phyloP scores from a whole-genome alignment of 75 land plant species.

The Sequoiadendron giganteum region DNA sequence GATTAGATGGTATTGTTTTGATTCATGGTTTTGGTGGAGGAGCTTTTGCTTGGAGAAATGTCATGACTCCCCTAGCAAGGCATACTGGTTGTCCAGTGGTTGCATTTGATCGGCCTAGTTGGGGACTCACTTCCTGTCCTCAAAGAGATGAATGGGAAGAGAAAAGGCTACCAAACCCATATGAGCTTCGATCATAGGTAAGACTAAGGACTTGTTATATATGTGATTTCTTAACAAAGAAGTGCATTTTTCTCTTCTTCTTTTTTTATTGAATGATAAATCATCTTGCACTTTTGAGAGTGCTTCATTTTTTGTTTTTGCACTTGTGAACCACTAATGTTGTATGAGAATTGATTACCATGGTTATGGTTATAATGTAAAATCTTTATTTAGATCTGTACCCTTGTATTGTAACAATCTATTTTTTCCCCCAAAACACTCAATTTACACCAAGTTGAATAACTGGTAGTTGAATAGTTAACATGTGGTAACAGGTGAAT shows the following conservation, averaged over 20 bases:
- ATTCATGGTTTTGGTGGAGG: slow-evolving; percentile 97
- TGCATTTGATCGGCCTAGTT: slow-evolving; percentile 94
- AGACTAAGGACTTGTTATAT: not conserved
- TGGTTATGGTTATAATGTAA: not conserved
- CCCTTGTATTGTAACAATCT: not conserved
- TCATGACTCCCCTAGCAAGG: slow-evolving; percentile 63
- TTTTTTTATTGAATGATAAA: not conserved
- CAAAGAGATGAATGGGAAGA: slow-evolving; percentile 74
- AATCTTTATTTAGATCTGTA: not conserved
- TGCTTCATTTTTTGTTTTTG: not conserved
- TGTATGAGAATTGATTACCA: not conserved
- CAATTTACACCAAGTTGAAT: not conserved
- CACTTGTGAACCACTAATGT: not conserved
- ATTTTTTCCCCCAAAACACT: not conserved
- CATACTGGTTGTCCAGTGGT: slow-evolving; percentile 66
- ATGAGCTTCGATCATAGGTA: slow-evolving; percentile 86
- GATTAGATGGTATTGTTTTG: slow-evolving; percentile 59
- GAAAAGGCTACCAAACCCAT: slow-evolving; percentile 72
- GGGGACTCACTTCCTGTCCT: slow-evolving; percentile 90
- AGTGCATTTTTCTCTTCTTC: not conserved
- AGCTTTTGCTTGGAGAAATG: slow-evolving; percentile 89
- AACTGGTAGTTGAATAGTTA: not conserved
- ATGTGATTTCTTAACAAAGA: not conserved
- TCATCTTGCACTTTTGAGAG: not conserved
- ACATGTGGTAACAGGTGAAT: not conserved